Conservation (phyloP, 2,329 filamentous ascomycete genomes). For the Calonectria pseudoturangicola region DNA sequence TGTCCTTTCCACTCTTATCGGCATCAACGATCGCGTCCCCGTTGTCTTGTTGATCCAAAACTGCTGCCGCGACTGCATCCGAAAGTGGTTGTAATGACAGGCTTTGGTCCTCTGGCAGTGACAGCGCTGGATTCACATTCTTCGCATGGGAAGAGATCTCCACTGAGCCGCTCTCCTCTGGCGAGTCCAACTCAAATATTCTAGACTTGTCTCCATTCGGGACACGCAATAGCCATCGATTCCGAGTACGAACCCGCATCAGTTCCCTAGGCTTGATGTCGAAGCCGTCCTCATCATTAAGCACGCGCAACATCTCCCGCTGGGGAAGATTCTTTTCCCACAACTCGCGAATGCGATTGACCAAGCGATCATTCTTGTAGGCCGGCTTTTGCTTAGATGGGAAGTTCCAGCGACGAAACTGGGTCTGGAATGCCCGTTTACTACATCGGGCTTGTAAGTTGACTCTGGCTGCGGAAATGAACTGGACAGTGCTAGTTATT, state of each 20-base stretch:
- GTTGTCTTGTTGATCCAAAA: slow-evolving; percentile 8
- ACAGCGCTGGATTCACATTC: slow-evolving; percentile 36
- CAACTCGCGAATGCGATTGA: slow-evolving; percentile 82
- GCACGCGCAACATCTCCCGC: slow-evolving; percentile 81
- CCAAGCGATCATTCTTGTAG: slow-evolving; percentile 80
- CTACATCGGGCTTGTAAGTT: slow-evolving; percentile 63
- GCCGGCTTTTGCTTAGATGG: slow-evolving; percentile 83
- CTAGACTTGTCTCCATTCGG: slow-evolving; percentile 74
- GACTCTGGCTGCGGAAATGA: background rate
- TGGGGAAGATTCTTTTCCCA: slow-evolving; percentile 85
- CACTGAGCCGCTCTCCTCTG: slow-evolving; percentile 17
- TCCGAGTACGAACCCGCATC: slow-evolving; percentile 80
- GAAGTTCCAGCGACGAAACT: slow-evolving; percentile 87
- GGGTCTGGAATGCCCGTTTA: slow-evolving; percentile 84
- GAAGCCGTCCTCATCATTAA: slow-evolving; percentile 82
- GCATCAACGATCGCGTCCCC: slow-evolving; percentile 24
- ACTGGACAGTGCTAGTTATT: background rate
- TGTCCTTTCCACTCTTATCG: slow-evolving; percentile 63
- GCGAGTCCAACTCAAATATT: slow-evolving; percentile 39
- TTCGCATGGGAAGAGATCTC: slow-evolving; percentile 13
- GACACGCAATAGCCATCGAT: slow-evolving; percentile 80
- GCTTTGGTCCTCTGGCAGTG: slow-evolving; percentile 33
- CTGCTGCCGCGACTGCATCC: background rate
- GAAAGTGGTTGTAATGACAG: slow-evolving; percentile 24
- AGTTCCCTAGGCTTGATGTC: slow-evolving; percentile 83